A percentile compares a stretch with the other conserved stretches of the same genome.
phyloP scores from a whole-genome alignment of 2,329 filamentous ascomycete species.

The Botryotinia globosa region DNA sequence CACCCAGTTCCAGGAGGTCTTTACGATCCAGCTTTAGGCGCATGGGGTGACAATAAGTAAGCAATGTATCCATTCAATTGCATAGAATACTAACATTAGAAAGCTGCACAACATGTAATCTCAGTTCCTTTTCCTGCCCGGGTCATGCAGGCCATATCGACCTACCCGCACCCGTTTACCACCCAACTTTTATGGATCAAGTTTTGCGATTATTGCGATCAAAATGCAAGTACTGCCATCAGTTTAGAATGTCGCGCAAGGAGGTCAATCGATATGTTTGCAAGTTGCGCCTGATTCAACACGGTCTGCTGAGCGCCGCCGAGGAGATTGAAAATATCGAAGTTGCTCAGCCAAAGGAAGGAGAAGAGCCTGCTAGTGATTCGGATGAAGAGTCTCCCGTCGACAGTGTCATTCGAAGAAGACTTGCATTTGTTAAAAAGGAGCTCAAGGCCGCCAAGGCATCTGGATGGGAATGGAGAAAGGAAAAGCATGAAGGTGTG shows the following conservation, averaged over 20 bases:
- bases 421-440: slow-evolving; percentile 68
- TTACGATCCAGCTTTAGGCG: slow-evolving; percentile 87
- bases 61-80: slow-evolving; percentile 32
- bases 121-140: slow-evolving; percentile 77
- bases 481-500: slow-evolving; percentile 76
- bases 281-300: slow-evolving; percentile 80
- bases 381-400: slow-evolving; percentile 40
- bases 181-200: slow-evolving; percentile 96
- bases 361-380: slow-evolving; percentile 29
- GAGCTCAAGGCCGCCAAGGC: slow-evolving; percentile 59
- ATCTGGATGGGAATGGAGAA: slow-evolving; percentile 44
- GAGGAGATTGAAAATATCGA: slow-evolving; percentile 47
- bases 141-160: slow-evolving; percentile 96
- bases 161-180: slow-evolving; percentile 88
- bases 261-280: slow-evolving; percentile 77
- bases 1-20: slow-evolving; percentile 88
- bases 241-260: slow-evolving; percentile 73
- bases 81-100: slow-evolving; percentile 17
- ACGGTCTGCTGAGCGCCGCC: slow-evolving; percentile 72
- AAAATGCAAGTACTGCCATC: slow-evolving; percentile 88
- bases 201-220: slow-evolving; percentile 79
- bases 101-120: slow-evolving; percentile 89
- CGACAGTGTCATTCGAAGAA: slow-evolving; percentile 51
- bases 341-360: slow-evolving; percentile 28
- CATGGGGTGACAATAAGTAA: slow-evolving; percentile 82